These are phyloP conservation scores for Andrographis paniculata DNA, from an alignment of 305 asterid species.

Conservation along the genomic window DNA sequence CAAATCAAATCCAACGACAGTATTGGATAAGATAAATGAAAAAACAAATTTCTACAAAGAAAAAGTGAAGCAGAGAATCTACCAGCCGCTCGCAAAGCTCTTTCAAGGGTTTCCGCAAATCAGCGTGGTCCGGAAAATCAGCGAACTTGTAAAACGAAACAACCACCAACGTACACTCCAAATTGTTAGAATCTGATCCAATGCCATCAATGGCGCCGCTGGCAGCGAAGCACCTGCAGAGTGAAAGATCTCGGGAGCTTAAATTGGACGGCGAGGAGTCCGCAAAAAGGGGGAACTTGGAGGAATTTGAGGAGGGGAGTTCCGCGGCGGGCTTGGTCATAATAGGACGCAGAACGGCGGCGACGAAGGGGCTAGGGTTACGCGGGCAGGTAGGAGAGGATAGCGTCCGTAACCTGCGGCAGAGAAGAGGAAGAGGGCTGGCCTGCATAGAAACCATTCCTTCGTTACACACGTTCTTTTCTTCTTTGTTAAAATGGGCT, in stretches of 20 bases:
- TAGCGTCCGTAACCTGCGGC: no score
- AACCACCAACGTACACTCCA: conserved; percentile 50
- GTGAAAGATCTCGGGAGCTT: conserved; percentile 19
- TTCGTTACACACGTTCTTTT: no score
- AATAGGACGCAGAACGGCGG: conserved; percentile 2
- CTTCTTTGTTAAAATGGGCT: no score
- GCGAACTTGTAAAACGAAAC: conserved; percentile 89
- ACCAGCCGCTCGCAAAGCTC: conserved; percentile 76
- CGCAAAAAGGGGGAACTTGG: conserved; percentile 20
- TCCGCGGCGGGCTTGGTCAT: conserved; percentile 29
- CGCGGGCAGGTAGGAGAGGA: no score
- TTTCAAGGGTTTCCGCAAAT: conserved; percentile 71
- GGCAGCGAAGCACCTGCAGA: conserved; percentile 29
- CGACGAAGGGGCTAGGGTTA: no score
- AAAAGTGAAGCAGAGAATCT: conserved; percentile 16
- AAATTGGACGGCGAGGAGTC: conserved; percentile 33
- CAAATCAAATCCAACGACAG: conserved; percentile 1
- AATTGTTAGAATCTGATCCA: conserved; percentile 16
- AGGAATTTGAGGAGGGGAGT: conserved; percentile 21
- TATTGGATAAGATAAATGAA: not conserved
- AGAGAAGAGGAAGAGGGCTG: no score
- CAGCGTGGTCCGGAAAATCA: conserved; percentile 74
- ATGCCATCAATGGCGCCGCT: conserved; percentile 13
- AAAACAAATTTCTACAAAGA: not conserved
- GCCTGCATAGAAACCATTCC: no score